phyloP scores from a whole-genome alignment of 257 asterid species.

The Nicotiana knightiana region DNA sequence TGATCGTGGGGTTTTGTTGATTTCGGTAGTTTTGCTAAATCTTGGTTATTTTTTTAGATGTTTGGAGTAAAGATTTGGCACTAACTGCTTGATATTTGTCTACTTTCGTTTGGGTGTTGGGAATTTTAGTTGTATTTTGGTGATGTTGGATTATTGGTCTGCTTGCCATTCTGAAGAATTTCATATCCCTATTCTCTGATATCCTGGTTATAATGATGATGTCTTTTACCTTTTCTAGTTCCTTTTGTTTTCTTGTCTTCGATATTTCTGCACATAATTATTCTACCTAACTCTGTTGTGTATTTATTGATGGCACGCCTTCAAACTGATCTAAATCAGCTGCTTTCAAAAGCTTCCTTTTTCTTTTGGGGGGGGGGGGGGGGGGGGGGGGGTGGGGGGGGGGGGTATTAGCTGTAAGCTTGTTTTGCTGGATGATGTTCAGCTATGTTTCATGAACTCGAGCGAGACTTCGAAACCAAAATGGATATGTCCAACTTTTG shows the following conservation, averaged over 20 bases:
- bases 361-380: background rate
- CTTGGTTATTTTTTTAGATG: background rate
- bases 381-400: too few relatives aligned
- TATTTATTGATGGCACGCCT: background rate
- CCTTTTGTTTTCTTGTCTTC: background rate
- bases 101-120: background rate
- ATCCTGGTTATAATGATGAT: background rate
- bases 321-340: background rate
- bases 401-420: background rate
- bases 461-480: background rate
- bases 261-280: background rate
- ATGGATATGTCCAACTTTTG: background rate
- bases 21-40: background rate
- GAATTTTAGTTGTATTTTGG: background rate
- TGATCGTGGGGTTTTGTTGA: background rate
- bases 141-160: background rate
- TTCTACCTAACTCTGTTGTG: background rate
- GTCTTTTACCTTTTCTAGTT: background rate
- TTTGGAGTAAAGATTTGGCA: background rate
- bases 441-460: background rate
- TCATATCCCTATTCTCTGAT: background rate
- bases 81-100: background rate
- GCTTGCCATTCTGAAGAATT: background rate
- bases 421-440: background rate
- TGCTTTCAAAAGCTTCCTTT: background rate